Evolutionary conservation across 495 filamentous ascomycete species (phyloP).

Genomic region (Penicillium angulare): DNA sequence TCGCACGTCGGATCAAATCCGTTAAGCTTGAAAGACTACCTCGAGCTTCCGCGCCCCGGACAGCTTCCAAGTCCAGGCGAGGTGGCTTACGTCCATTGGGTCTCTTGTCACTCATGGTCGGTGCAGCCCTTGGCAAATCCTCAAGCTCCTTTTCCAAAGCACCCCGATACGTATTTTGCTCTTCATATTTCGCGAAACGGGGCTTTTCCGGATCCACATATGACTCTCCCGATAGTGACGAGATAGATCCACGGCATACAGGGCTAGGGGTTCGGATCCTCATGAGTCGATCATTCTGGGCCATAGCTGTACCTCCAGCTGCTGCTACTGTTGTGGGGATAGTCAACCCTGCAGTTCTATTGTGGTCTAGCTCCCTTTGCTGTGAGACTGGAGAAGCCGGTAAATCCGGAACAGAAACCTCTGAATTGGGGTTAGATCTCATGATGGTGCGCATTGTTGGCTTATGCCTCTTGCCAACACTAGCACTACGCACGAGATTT

Average conservation of each 20-base stretch:
- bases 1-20: constrained; percentile 86
- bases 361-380: no score
- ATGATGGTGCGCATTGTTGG: constrained; percentile 67
- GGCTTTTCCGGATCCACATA: constrained; percentile 37
- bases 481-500: constrained; percentile 72
- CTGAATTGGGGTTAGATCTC: constrained; percentile 32
- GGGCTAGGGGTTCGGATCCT: constrained; percentile 23
- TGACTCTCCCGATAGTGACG: constrained; percentile 29
- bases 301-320: background rate
- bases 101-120: constrained; percentile 43
- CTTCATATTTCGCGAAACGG: constrained; percentile 22
- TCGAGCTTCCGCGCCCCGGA: constrained; percentile 73
- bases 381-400: background rate
- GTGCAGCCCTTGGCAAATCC: constrained; percentile 35
- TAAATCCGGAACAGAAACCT: constrained; percentile 14
- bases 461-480: constrained; percentile 70
- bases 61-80: constrained; percentile 73
- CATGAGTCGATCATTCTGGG: background rate
- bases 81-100: constrained; percentile 62
- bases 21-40: constrained; percentile 89
- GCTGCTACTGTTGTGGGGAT: background rate
- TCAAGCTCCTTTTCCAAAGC: constrained; percentile 32
- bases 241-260: constrained; percentile 24
- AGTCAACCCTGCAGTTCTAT: no score
- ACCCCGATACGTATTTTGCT: constrained; percentile 2